These are phyloP conservation scores for Allium cepa DNA, from an alignment of 106 monocot species.

Conservation along the genomic window DNA sequence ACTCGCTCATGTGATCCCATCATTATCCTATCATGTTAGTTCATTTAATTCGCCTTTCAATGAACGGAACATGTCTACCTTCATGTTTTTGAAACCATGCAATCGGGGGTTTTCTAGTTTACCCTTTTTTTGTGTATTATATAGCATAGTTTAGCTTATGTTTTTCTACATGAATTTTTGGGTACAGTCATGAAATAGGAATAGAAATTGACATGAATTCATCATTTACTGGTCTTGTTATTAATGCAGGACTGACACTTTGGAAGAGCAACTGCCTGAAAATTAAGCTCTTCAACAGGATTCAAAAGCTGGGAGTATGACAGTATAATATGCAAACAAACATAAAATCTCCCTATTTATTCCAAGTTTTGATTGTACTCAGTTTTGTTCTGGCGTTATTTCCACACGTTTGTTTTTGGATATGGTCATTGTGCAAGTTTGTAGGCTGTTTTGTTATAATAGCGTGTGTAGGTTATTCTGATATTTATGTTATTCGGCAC, in stretches of 20 bases:
- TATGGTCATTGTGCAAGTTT: no score
- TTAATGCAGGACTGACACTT: background rate
- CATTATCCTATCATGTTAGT: no score
- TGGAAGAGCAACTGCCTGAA: constrained; percentile 6
- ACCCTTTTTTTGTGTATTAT: no score
- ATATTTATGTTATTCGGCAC: no score
- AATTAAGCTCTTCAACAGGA: background rate
- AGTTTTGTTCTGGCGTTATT: constrained; percentile 4
- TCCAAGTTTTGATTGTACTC: background rate
- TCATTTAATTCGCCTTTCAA: no score
- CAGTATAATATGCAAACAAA: background rate
- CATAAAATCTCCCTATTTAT: background rate
- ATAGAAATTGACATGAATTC: background rate
- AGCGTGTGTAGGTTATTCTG: no score
- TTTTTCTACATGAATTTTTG: background rate
- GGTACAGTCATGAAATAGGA: background rate
- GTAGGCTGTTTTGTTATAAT: no score
- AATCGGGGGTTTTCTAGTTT: no score
- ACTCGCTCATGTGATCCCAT: no score
- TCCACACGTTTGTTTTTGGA: background rate
- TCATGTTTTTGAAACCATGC: no score
- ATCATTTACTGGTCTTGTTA: background rate
- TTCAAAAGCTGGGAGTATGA: background rate
- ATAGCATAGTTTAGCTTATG: no score
- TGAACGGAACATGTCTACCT: no score